Base-by-base conservation (phyloP, 768 basidiomycete genomes). In the Flagelloscypha sp. region DNA sequence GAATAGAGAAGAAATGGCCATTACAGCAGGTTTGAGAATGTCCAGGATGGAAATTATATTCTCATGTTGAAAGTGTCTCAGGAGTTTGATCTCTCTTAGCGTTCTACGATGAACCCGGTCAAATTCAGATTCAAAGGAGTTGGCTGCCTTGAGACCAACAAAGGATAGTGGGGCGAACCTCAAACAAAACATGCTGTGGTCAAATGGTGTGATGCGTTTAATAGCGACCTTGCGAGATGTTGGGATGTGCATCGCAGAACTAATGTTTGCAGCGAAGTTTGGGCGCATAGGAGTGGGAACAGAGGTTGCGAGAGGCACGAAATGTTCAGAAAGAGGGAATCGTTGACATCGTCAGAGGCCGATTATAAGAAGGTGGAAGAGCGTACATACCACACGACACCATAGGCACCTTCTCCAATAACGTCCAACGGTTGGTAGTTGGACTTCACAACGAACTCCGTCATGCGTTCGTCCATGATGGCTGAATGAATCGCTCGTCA, bases 1-100 rank as follows among this genome's bases (percentile, higher is more conserved):
- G n/a, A n/a, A n/a, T n/a, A n/a, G n/a, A n/a, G n/a, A n/a, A n/a
- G n/a, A n/a, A n/a, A n/a, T n/a, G n/a, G n/a, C n/a, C n/a, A n/a
- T n/a, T 18, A 37, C 51, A 9, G 76, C 62, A 0, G 95, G 93
- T 36, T 77, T 75, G 47, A 94, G 74, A 52, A 98, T 93, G 55
- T 98, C 95, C 40, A 97, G 71, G 52, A 98, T 92, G 9, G 86
- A 77, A 58, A 97, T 97, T 63, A 98, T 93, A 55, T 94, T 81
- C 53, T 82, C 81, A 57, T 83, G 79, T 48, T 73, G 73, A 48
- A 86, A 84, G 65, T 90, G 86, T 25, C 84, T 79, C 35, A 97
- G 74, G 12, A 98, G 76, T 64, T 95, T 97, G 56, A 95, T 84
- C 65, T 95, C 88, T 43, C 87, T 68, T 6, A 89, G 71, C 5